A percentile compares a stretch with the other conserved stretches of the same genome.
Conservation (phyloP, 305 asterid species). For the Stenogyne calaminthoides region DNA sequence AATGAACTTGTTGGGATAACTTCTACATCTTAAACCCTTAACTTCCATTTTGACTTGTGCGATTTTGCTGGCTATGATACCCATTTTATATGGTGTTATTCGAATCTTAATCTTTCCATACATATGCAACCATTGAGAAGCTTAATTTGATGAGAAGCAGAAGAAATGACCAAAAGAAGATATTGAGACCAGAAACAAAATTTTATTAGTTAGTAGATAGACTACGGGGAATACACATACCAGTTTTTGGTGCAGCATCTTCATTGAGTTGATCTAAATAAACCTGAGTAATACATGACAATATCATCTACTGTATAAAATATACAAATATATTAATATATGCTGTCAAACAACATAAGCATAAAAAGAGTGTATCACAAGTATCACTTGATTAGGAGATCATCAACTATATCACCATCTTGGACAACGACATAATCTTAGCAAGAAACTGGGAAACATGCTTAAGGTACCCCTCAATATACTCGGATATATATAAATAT, state of each 20-base stretch:
- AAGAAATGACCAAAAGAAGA: constrained; percentile 7
- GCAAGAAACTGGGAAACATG: background rate
- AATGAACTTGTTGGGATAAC: background rate
- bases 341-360: constrained; percentile 6
- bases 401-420: background rate
- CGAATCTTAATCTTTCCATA: background rate
- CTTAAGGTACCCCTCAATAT: too few species aligned
- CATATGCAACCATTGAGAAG: constrained; percentile 12
- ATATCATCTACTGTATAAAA: constrained; percentile 24
- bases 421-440: background rate
- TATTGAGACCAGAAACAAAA: constrained; percentile 21
- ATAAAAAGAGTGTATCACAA: background rate
- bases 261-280: constrained; percentile 65
- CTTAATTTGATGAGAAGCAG: constrained; percentile 21
- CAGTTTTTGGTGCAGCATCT: constrained; percentile 56
- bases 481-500: background rate
- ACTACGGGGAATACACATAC: constrained; percentile 40
- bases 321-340: constrained; percentile 5
- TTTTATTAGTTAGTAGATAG: constrained; percentile 8
- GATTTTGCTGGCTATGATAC: background rate
- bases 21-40: background rate
- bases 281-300: constrained; percentile 45
- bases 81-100: background rate
- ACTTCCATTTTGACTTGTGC: background rate
- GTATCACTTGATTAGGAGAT: background rate